Evolutionary conservation across 164 flowering plant genomes (phyloP), one percentile per base, ranked within the genome.

Genomic region (Piper longum): DNA sequence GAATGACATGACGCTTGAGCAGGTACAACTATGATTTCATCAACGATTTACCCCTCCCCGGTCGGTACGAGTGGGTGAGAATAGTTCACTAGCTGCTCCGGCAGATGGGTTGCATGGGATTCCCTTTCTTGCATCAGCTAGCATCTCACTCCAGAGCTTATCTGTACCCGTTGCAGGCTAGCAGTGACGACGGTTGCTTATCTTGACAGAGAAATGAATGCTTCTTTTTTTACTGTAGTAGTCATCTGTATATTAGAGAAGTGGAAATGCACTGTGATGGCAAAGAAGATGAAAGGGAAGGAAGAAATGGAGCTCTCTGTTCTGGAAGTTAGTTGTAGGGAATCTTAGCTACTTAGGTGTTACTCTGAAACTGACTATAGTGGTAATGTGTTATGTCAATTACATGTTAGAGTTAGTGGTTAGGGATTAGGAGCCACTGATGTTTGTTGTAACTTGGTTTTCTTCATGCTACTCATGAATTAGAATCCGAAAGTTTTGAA

Each of bases 1-100:
- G 8, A 18, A 17, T 56, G 5, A 4, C 59, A 56, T 16, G 16
- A 19, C 7, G 3, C 63, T 62, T 16, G 48, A 76, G 79, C 83
- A 91, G 97, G 87, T 91, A 91, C 75, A 91, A 91, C 77, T 91
- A 83, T 67, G 93, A 91, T 64, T 63, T 83, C 0, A 74, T 71
- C 67, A 86, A 70, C 48, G 95, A 86, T 43, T 26, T 63, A 26
- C 96, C 97, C 7, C 86, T 86, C 48, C 84, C 88, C 0, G 97
- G 97, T 42, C 83, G 87, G 4, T 91, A 77, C 39, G 89, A 85
- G 64, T 91, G 97, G 97, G 84, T 77, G 66, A 71, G 69, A 69
- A 72, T 82, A 65, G 68, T 59, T 60, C 82, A 71, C 8, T 85
- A 68, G 26, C 5, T 17, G 48, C 14, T 48, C 42, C 18, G 52